Percentiles rank a stretch among this genome's conserved stretches.
phyloP scores from a whole-genome alignment of 1,284 basidiomycete species.

The Trichosporon coremiiforme region DNA sequence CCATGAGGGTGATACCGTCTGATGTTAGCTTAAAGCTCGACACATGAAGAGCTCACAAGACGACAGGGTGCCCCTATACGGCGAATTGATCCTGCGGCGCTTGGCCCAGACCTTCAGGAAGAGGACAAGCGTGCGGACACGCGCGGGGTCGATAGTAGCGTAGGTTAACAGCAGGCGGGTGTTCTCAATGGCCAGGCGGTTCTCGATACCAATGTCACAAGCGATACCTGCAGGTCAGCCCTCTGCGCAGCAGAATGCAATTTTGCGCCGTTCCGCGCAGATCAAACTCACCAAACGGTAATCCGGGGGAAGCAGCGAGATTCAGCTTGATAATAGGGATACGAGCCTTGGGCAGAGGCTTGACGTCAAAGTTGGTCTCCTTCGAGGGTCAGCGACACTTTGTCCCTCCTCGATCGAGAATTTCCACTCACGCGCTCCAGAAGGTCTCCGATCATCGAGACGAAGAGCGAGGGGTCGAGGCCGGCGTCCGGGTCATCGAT shows the following conservation, averaged over 20 bases:
- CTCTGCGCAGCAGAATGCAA: neutral
- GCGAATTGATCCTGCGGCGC: constrained; percentile 95
- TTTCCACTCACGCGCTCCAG: constrained; percentile 74
- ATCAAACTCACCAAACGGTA: constrained; percentile 67
- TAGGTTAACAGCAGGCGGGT: constrained; percentile 95
- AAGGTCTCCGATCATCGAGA: constrained; percentile 88
- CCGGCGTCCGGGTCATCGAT: constrained; percentile 71
- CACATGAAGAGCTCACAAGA: constrained; percentile 62
- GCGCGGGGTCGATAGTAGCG: constrained; percentile 92
- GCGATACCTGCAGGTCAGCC: constrained; percentile 62
- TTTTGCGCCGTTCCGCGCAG: neutral
- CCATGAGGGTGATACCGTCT: constrained; percentile 93
- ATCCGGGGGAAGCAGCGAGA: constrained; percentile 81
- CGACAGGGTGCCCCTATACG: constrained; percentile 92
- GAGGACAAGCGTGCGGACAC: constrained; percentile 89
- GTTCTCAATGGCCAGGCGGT: constrained; percentile 93
- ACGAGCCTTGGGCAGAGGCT: constrained; percentile 91
- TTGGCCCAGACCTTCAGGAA: constrained; percentile 99
- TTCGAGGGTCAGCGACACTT: constrained; percentile 43
- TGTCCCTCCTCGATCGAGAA: neutral
- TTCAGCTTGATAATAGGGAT: constrained; percentile 99
- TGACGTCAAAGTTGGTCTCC: constrained; percentile 93
- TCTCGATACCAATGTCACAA: constrained; percentile 98
- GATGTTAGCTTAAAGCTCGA: constrained; percentile 19
- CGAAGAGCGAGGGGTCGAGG: constrained; percentile 82